Evolutionary conservation across 495 filamentous ascomycete species (phyloP), one percentile per base, ranked within the genome.

Genomic region (Aspergillus sclerotioniger): DNA sequence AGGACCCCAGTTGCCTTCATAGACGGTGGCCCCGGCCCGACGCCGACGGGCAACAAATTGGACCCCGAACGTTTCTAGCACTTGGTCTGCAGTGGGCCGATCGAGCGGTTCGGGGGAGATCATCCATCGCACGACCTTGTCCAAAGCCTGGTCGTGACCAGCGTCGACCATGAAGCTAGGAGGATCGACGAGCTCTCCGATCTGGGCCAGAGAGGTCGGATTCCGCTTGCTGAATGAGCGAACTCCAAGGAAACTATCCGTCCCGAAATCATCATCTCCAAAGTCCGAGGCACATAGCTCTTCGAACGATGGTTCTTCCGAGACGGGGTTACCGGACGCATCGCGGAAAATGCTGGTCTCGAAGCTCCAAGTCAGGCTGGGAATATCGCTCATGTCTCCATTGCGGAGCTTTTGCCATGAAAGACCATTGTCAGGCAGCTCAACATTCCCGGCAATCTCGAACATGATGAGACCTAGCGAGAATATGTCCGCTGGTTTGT

Each of bases 1-100:
- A 39, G 92, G 94, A 1, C 94, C 94, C 90, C 91, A 98, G 68
- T 90, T 92, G 62, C 94, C 95, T 75, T 98, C 94, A 60, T 87
- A 98, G 51, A 97, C 85, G 9, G 90, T 95, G 20, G 95, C 95
- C 28, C 90, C 89, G 21, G 91, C 90, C 46, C 86, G 84, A 33
- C 90, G 86, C 58, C 91, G 85, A 47, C 69, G 67, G 54, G 82
- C 81, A 17, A 91, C 88, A 87, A 95, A 98, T 57, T 79, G 79
- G 21, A 94, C 79, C 17, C 90, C 88, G 39, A 82, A 83, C 2
- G 80, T 78, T 47, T 74, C 67, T 48, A 96, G 77, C 10, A 98
- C 72, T 57, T 96, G 83, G 45, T 86, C 81, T 19, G 88, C 82
- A 0, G 82, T 84, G 8, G 93, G 93, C 29, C 94, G 87, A 49